Evolutionary conservation across 495 filamentous ascomycete species (phyloP).

Genomic region (Xylaria cubensis): DNA sequence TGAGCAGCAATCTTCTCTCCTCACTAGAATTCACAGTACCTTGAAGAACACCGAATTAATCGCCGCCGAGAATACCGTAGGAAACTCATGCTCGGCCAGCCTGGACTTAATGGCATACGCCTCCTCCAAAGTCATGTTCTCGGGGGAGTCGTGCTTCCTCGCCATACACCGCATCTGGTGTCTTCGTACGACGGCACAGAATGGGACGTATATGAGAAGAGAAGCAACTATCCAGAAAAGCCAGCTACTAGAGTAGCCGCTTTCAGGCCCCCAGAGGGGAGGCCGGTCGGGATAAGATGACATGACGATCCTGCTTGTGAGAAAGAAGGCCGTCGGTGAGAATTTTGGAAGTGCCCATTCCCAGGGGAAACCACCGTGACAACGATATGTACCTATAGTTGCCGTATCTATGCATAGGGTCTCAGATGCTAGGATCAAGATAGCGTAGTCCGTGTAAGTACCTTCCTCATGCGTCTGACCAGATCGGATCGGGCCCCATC

Average conservation of each 20-base stretch:
- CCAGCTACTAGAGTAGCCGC: not conserved
- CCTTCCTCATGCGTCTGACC: conserved; percentile 5
- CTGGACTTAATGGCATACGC: conserved; percentile 14
- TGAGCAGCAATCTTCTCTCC: not conserved
- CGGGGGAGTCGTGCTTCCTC: not conserved
- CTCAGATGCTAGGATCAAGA: not conserved
- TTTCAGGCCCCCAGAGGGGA: not conserved
- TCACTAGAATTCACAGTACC: not conserved
- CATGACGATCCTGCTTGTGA: not conserved
- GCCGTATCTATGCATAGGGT: not conserved
- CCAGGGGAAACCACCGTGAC: not conserved
- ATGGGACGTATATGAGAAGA: not conserved
- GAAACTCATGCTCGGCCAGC: conserved; percentile 20
- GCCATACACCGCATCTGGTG: not conserved
- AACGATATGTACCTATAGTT: not conserved
- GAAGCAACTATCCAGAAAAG: not conserved
- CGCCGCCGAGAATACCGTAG: conserved; percentile 1
- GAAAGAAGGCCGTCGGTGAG: not conserved
- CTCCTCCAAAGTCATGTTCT: conserved; percentile 17
- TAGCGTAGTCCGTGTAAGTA: not conserved
- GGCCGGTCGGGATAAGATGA: not conserved
- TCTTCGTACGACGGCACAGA: not conserved
- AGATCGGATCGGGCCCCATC: not conserved
- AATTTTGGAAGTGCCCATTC: not conserved
- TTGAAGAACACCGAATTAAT: conserved; percentile 11